These are phyloP conservation scores for Pichia insulana DNA, from an alignment of 805 yeast species.

Conservation along the genomic window DNA sequence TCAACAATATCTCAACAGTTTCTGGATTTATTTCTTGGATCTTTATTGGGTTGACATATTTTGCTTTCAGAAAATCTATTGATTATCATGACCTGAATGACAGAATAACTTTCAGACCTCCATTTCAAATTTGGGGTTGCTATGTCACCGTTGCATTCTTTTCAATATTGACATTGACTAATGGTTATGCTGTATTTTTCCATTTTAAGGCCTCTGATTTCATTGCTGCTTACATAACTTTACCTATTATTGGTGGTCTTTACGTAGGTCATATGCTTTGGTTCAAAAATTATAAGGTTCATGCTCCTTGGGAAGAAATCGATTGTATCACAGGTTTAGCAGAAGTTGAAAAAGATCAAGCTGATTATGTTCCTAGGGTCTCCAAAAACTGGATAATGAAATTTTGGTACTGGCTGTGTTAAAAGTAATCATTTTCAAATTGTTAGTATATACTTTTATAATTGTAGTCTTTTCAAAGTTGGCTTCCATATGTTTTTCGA, in stretches of 20 bases:
- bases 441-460: no score
- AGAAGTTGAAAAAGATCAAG: conserved; percentile 44
- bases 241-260: conserved; percentile 45
- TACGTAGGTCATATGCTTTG: conserved; percentile 52
- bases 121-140: conserved; percentile 49
- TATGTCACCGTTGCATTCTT: conserved; percentile 42
- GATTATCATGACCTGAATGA: conserved; percentile 41
- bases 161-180: conserved; percentile 48
- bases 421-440: neutral
- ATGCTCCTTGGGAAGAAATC: conserved; percentile 45
- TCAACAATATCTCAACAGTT: conserved; percentile 55
- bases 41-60: conserved; percentile 42
- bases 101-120: conserved; percentile 50
- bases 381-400: conserved; percentile 35
- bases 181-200: conserved; percentile 64
- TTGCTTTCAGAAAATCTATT: conserved; percentile 60
- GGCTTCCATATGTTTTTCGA: no score
- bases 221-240: conserved; percentile 63
- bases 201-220: conserved; percentile 48
- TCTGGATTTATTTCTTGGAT: conserved; percentile 65
- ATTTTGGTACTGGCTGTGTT: conserved; percentile 37
- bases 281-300: conserved; percentile 36
- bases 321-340: conserved; percentile 56
- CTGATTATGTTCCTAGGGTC: conserved; percentile 22
- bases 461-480: no score